A percentile compares a stretch with the other conserved stretches of the same genome.
Conservation (phyloP, 176 grass and related monocot species). For the Oryza australiensis region DNA sequence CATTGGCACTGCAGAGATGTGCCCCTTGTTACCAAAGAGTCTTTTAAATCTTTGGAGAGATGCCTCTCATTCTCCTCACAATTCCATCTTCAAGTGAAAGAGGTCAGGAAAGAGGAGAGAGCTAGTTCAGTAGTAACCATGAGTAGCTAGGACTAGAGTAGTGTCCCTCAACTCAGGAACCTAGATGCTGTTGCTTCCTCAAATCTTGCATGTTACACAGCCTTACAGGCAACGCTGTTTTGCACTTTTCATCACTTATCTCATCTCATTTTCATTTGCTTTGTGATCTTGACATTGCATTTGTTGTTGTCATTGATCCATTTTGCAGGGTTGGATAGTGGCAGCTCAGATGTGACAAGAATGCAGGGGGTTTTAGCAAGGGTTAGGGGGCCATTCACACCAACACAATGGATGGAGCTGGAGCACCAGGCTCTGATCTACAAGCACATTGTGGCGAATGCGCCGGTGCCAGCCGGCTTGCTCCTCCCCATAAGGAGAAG, state of each 20-base stretch:
- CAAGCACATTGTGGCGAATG: constrained; percentile 39
- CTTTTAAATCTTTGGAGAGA: background rate
- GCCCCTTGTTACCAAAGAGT: background rate
- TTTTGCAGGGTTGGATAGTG: constrained; percentile 1
- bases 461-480: background rate
- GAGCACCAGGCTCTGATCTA: constrained; percentile 94
- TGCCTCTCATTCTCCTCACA: background rate
- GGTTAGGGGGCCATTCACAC: constrained; percentile 82
- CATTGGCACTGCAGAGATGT: background rate
- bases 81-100: background rate
- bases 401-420: constrained; percentile 93
- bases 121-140: background rate
- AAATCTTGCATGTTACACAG: background rate
- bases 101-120: background rate
- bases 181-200: constrained; percentile 2
- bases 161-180: background rate
- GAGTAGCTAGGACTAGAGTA: background rate
- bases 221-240: background rate
- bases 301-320: background rate
- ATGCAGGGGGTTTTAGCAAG: constrained; percentile 68
- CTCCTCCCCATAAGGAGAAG: constrained; percentile 14
- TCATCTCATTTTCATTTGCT: background rate
- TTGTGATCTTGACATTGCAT: background rate
- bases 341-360: constrained; percentile 6
- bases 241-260: background rate